Conservation (phyloP, 257 asterid genomes). For the Parsonsia alboflavescens region DNA sequence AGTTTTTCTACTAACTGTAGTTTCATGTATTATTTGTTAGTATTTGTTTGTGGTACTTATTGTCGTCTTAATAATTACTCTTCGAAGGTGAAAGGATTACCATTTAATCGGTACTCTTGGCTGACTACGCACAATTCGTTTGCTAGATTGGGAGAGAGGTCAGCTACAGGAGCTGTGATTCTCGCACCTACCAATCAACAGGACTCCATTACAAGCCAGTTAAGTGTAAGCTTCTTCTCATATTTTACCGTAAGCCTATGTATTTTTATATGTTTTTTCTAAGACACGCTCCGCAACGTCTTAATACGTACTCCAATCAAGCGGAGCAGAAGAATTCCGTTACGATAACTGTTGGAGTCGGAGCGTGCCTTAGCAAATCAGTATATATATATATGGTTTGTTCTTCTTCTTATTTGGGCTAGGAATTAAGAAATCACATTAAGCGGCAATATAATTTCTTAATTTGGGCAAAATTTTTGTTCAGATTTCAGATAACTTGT, state of each 20-base stretch:
- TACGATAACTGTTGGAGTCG: too few species aligned
- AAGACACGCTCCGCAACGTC: too few species aligned
- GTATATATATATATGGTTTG: neutral
- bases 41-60: conserved; percentile 16
- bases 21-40: neutral
- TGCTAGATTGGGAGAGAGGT: conserved; percentile 61
- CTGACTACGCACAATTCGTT: conserved; percentile 81
- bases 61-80: neutral
- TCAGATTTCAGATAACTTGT: neutral
- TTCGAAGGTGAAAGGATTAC: conserved; percentile 68
- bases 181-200: conserved; percentile 77
- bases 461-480: neutral
- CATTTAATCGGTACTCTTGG: conserved; percentile 87
- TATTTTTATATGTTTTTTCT: too few species aligned
- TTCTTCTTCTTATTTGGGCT: conserved; percentile 19
- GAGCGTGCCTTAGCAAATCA: too few species aligned
- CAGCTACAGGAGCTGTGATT: conserved; percentile 61
- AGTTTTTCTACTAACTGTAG: neutral
- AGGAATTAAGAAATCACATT: neutral
- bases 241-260: neutral
- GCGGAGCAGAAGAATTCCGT: too few species aligned
- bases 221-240: conserved; percentile 40
- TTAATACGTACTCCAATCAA: too few species aligned
- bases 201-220: conserved; percentile 82
- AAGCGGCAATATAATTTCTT: neutral